Conservation (phyloP, 129 eudicot genomes). For the Flaveria trinervia region DNA sequence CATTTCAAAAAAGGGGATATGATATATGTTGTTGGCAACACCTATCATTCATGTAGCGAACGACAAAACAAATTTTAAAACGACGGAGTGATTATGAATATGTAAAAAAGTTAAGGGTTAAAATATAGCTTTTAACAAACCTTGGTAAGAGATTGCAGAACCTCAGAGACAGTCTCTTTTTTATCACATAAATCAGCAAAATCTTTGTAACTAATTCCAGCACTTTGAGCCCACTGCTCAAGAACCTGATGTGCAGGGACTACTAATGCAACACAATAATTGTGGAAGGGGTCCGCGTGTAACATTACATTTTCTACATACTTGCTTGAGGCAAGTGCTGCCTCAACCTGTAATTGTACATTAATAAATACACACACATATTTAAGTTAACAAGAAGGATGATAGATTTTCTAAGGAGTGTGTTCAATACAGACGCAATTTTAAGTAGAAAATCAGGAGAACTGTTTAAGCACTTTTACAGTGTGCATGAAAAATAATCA, state of each 20-base stretch:
- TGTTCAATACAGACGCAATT: too few relatives aligned
- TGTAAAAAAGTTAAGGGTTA: not conserved
- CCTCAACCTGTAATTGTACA: slow-evolving; percentile 69
- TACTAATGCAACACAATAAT: slow-evolving; percentile 72
- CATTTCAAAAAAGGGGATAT: not conserved
- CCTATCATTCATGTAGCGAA: not conserved
- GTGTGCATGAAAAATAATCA: too few relatives aligned
- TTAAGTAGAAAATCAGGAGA: not conserved
- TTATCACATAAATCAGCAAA: slow-evolving; percentile 72
- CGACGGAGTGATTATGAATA: not conserved
- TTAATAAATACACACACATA: not conserved
- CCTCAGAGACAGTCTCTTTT: slow-evolving; percentile 62
- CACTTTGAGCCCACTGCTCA: slow-evolving; percentile 77
- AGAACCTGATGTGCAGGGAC: slow-evolving; percentile 74
- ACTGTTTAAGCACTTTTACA: not conserved
- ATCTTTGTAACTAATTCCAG: slow-evolving; percentile 51
- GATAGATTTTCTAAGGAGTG: not conserved
- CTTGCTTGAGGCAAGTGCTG: slow-evolving; percentile 74
- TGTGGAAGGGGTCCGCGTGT: slow-evolving; percentile 90
- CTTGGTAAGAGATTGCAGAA: slow-evolving; percentile 75
- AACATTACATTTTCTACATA: slow-evolving; percentile 80
- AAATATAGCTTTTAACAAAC: slow-evolving; percentile 38
- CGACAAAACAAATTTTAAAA: too few relatives aligned
- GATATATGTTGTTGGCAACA: not conserved
- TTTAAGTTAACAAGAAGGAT: not conserved